Evolutionary conservation across 139 green algal species (phyloP), one percentile per base, ranked within the genome.

Genomic region (Haematococcus sp.): DNA sequence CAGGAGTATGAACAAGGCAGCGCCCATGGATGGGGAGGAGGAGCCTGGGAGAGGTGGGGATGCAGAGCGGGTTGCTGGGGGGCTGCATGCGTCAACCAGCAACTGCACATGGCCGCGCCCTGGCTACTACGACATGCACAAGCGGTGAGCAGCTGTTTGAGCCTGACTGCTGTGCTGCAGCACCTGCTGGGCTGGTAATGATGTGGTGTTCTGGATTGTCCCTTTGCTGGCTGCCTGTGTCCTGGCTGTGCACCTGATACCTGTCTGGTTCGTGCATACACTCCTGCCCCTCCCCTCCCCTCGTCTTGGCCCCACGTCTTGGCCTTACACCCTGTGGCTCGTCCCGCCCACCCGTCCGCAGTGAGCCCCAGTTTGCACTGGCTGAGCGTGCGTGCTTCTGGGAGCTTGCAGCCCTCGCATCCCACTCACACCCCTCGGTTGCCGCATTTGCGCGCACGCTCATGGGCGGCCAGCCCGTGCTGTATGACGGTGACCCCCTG

Each of bases 401-500:
- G 95, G 95, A 98, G 89, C 88, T 98, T 34, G 72, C 64, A 5
- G 51, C 64, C 32, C 86, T 98, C 27, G 86, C 91, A 0, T 23
- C n/a, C 3, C 93, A 98, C 80, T 76, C 81, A 35, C 95, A 98
- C 80, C 95, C 95, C 25, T 92, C 82, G 0, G 94, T 97, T 23
- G 81, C 89, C 0, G 91, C 92, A 43, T 95, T 98, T 84, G 90
- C 95, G 0, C 76, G 86, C 67, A 89, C 87, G 11, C 86, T 98
- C 63, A 85, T 98, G 71, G 80, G 81, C 1, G 95, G 95, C n/a
- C 76, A 77, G 15, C 81, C 66, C 17, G 78, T 98, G 22, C 49
- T 87, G 19, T 98, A 97, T 77, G 71, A 79, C 30, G 95, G 95
- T 11, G 93, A 99, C 84, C 95, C 95, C 4, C 81, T 99, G 25